These are phyloP conservation scores for Mycosphaerella arachidis DNA, from an alignment of 2,329 filamentous ascomycete species.

Conservation along the genomic window DNA sequence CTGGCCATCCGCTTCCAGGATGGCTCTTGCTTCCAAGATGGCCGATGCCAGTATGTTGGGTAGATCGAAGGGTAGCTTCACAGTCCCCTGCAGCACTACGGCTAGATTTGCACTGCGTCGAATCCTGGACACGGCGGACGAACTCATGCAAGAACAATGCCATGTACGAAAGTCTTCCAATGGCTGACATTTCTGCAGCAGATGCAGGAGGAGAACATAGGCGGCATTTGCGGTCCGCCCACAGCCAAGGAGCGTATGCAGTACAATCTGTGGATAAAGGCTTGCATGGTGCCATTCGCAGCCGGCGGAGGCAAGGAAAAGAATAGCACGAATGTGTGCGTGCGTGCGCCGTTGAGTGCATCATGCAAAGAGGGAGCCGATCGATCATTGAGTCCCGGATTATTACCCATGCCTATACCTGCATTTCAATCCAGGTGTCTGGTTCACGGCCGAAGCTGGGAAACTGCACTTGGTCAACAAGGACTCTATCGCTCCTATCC, in stretches of 20 bases:
- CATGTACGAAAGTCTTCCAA: constrained; percentile 14
- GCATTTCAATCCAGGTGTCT: constrained; percentile 12
- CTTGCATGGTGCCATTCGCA: constrained; percentile 3
- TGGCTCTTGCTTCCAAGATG: constrained; percentile 5
- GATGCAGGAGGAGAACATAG: constrained; percentile 9
- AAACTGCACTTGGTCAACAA: not conserved
- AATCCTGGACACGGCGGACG: constrained; percentile 7
- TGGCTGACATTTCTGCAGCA: constrained; percentile 10
- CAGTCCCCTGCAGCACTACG: constrained; percentile 4
- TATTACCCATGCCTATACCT: constrained; percentile 13
- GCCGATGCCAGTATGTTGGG: constrained; percentile 4
- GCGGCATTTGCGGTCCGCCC: constrained; percentile 12
- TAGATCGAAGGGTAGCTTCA: constrained; percentile 11
- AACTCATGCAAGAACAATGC: constrained; percentile 12
- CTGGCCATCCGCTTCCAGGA: constrained; percentile 4
- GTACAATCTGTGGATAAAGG: constrained; percentile 13
- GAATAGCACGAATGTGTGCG: constrained; percentile 9
- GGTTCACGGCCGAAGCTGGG: constrained; percentile 5
- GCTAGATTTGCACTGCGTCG: constrained; percentile 4
- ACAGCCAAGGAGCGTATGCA: constrained; percentile 9
- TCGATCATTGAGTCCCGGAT: constrained; percentile 17
- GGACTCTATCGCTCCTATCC: not conserved
- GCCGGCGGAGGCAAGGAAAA: constrained; percentile 12
- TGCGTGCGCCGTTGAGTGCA: not conserved
- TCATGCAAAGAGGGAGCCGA: constrained; percentile 8